These are phyloP conservation scores for Rhynchospora pubera DNA, from an alignment of 176 grass and related monocot genomes.

Conservation along the genomic window DNA sequence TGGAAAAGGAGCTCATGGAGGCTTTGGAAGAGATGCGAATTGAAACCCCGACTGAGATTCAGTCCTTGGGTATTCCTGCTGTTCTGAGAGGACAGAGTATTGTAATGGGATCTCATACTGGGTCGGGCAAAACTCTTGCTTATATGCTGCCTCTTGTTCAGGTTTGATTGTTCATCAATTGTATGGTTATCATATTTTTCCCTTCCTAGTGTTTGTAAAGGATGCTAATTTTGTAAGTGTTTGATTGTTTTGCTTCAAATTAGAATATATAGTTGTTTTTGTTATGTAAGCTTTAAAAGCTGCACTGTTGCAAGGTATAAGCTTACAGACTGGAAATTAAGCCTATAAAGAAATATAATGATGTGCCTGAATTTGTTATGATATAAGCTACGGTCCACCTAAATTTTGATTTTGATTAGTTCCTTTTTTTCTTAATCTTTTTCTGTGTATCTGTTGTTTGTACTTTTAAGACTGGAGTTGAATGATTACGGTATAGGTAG, in stretches of 20 bases:
- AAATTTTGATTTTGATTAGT: background rate
- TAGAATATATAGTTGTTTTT: background rate
- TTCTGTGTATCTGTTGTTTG: background rate
- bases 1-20: conserved; percentile 51
- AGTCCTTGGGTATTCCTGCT: conserved; percentile 61
- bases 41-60: conserved; percentile 81
- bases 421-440: background rate
- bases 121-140: conserved; percentile 94
- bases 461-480: background rate
- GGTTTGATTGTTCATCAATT: conserved; percentile 20
- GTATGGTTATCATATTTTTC: background rate
- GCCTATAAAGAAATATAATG: background rate
- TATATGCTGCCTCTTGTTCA: conserved; percentile 90
- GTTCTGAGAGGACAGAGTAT: conserved; percentile 67
- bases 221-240: background rate
- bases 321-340: background rate
- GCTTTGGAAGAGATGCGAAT: conserved; percentile 68
- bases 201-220: background rate
- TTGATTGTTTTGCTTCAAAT: background rate
- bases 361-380: background rate
- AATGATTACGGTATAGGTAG: background rate
- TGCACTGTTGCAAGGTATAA: background rate
- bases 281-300: no score
- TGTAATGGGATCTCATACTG: conserved; percentile 83
- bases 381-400: background rate